Base-by-base conservation (phyloP, 345 rosid genomes). In the Salix suchowensis region DNA sequence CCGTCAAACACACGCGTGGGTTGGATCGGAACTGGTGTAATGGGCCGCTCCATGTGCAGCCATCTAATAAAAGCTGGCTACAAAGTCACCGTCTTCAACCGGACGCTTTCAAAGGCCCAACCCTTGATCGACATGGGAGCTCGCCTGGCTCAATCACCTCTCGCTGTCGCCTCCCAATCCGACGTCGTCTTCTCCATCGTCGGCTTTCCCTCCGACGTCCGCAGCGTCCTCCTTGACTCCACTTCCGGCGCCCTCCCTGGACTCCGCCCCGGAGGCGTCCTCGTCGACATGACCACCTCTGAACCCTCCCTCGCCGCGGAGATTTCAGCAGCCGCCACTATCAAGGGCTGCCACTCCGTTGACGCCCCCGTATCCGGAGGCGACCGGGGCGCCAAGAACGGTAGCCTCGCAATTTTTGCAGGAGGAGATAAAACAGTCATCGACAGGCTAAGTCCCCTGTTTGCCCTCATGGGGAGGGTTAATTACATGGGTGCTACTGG, bases 201-300 rank as follows among this genome's bases (percentile, higher is more conserved):
- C 82, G 97, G 98, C 12, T 95, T 84, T 71, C 98, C 98, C 64
- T 88, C 96, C 32, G 98, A 95, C 65, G 97, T 95, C 69, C 91
- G 92, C 68, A 87, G 89, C 74, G 97, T 95, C 68, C 86, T 91
- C 78, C 95, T 94, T 30, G 82, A 94, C 50, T 86, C 97, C 77
- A 46, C 78, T 74, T 14, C 89, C 72, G 98, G 97, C 48, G 98
- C 92, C 60, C 88, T 93, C 23, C 73, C 87, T 6, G 94, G 91
- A 80, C 98, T 95, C 77, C 85, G 86, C 15, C 83, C 86, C 26
- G 92, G 97, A 8, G 94, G 96, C 14, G 70, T 95, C 72, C 89
- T 95, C 65, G 94, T 95, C 24, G 97, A 95, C 79, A 93, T 95
- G 98, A 95, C 98, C 64, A 95, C 98, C 11, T 95, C 97, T 9